Base-by-base conservation (phyloP, 192 early-diverging fungal species). In the Backusella tarrabulga region DNA sequence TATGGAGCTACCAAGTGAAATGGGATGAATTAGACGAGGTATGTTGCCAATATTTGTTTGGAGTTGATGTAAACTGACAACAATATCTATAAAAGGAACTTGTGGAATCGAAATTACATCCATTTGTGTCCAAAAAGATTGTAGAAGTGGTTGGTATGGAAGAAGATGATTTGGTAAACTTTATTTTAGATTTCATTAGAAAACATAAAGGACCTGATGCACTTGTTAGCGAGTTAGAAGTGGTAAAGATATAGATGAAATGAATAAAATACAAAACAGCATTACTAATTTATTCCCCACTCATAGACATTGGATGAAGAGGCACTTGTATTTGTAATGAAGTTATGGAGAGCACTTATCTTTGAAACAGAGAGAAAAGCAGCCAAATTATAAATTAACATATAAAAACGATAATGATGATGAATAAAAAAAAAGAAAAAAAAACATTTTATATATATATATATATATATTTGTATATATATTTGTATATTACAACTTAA, bases 271-370 rank as follows among this genome's bases (percentile, higher is more conserved):
- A 32, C 2, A 32, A 32, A 32, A 32, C 32, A 32, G 32, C 32
- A 32, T 32, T 32, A 32, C 32, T 32, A 3, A 32, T 3, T 32
- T 32, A 32, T 3, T 32, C 32, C 32, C 2, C 32, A 32, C 32
- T 32, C 32, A 32, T 84, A 95, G 92, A 90, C 93, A 1, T 85
- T 98, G 71, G 96, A 95, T 73, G 95, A 96, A 19, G 97, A 97
- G 67, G 92, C 97, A 4, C 88, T 90, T 21, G 85, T 89, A 36
- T 94, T 99, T 89, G 96, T 97, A 9, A 90, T 91, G 78, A 92
- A 91, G 72, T 81, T 98, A 12, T 99, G 97, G 97, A 87, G 95
- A 50, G 92, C 91, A 86, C 77, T 96, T 12, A 94, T 96, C 46
- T 95, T 88, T 80, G 95, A 96, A 76, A 94, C 92, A 4, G 95